Base-by-base conservation (phyloP, 495 filamentous ascomycete species). In the Rostrohypoxylon terebratum region DNA sequence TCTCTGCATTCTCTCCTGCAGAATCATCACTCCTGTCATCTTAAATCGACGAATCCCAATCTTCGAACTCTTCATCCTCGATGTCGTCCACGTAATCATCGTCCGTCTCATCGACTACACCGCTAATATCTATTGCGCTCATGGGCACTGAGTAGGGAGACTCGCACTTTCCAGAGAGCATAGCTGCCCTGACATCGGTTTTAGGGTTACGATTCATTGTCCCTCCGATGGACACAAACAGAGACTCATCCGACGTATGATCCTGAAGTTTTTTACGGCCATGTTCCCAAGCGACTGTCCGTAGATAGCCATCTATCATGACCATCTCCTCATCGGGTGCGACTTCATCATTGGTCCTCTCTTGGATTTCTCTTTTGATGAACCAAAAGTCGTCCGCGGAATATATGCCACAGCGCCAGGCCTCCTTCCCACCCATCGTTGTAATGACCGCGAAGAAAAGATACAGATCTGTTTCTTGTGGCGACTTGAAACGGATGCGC, bases 401-500 rank as follows among this genome's bases (percentile, higher is more conserved):
- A 18, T 71, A 57, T 18, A 45, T 45, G 40, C 57, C 34, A 20
- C 68, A 66, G 13, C 36, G 18, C 61, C 61, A 71, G 6, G 60
- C 34, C 20, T 71, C 61, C 13, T 9, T 53, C 0, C 53, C 54
- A 31, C 54, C 4, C 0, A 66, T 20, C 9, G 68, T 65, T 36
- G n/a, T 20, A 6, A 66, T 47, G 18, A 67, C 63, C 4, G 63
- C 63, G 48, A 72, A 63, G 42, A 72, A 59, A 3, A 72, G 36
- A 44, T 72, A 67, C 13, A 67, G 9, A 16, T 66, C 61, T 3
- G 36, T 53, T n/a, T 44, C 63, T 18, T 72, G 63, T 2, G 69
- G 69, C 8, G 62, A 66, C 50, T 66, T 72, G 48, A 67, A 72
- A 14, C 57, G 25, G 1, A 72, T 67, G 3, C 63, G 69, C 31